Conservation (phyloP, 768 basidiomycete genomes). For the Lactarius quietus region DNA sequence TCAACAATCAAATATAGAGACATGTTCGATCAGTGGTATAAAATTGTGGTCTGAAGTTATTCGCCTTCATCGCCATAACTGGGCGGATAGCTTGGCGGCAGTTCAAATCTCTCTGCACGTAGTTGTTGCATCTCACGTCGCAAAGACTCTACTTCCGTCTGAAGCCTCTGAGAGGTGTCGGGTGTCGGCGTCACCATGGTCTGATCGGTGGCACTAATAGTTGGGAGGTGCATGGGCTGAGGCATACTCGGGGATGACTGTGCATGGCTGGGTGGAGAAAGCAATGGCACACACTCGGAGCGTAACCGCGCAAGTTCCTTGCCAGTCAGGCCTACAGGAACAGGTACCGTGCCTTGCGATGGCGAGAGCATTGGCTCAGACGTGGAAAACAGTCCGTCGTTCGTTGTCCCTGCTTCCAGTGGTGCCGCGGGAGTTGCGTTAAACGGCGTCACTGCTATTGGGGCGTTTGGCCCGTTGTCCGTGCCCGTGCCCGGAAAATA, state of each 20-base stretch:
- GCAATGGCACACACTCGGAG: neutral
- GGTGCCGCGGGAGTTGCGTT: neutral
- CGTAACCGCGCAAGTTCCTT: constrained; percentile 18
- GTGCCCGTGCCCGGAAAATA: neutral
- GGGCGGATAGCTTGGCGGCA: constrained; percentile 32
- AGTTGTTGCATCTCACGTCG: constrained; percentile 30
- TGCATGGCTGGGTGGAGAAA: neutral
- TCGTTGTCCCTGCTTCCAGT: neutral
- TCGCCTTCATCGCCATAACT: neutral
- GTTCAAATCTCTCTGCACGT: constrained; percentile 27
- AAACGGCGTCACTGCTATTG: constrained; percentile 2
- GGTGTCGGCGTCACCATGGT: neutral
- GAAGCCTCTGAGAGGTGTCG: neutral
- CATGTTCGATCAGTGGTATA: neutral
- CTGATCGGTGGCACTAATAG: neutral
- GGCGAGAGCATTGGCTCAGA: neutral
- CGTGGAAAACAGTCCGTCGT: neutral
- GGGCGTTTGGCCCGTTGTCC: neutral
- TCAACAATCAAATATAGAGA: neutral
- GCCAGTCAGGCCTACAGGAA: constrained; percentile 4
- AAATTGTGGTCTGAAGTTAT: neutral
- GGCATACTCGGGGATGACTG: neutral
- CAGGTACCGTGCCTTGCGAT: neutral
- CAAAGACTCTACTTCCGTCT: constrained; percentile 31
- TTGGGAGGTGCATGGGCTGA: neutral